Evolutionary conservation across 306 rosid genomes (phyloP).

Genomic region (Trifolium subterraneum): DNA sequence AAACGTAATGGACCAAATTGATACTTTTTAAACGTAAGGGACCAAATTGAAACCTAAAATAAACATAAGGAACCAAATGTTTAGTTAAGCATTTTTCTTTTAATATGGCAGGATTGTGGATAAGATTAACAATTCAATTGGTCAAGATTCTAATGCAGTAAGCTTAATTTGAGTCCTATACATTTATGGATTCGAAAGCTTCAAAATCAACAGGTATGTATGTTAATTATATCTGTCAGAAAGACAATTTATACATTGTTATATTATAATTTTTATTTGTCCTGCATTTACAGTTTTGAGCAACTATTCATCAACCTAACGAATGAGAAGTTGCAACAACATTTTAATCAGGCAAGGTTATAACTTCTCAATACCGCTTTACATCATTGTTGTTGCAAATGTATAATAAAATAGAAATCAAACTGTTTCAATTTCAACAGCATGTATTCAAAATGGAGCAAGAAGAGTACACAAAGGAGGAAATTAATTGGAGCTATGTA

Average conservation of each 20-base stretch:
- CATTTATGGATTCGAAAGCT: constrained; percentile 90
- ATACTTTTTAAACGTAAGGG: too few species aligned
- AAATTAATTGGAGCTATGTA: constrained; percentile 87
- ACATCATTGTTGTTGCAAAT: neutral
- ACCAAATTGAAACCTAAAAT: too few species aligned
- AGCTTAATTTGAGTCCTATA: constrained; percentile 90
- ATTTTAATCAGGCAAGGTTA: constrained; percentile 81
- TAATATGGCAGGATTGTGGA: constrained; percentile 78
- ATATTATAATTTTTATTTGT: constrained; percentile 29
- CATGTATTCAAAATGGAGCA: constrained; percentile 97
- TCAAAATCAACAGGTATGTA: constrained; percentile 81
- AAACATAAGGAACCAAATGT: too few species aligned
- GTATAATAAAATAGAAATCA: constrained; percentile 36
- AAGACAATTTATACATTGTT: constrained; percentile 11
- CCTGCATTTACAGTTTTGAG: constrained; percentile 66
- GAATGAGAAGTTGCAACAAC: constrained; percentile 90
- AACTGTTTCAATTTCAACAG: constrained; percentile 56
- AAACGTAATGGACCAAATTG: too few species aligned
- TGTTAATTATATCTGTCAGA: constrained; percentile 3
- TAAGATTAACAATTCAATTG: constrained; percentile 84
- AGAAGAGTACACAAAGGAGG: constrained; percentile 91
- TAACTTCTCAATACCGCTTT: constrained; percentile 34
- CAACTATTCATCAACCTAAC: constrained; percentile 90
- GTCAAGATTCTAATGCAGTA: constrained; percentile 76
- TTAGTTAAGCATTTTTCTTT: constrained; percentile 33